Evolutionary conservation across 2,329 filamentous ascomycete genomes (phyloP), one percentile per base, ranked within the genome.

Genomic region (Botrytis galanthina): DNA sequence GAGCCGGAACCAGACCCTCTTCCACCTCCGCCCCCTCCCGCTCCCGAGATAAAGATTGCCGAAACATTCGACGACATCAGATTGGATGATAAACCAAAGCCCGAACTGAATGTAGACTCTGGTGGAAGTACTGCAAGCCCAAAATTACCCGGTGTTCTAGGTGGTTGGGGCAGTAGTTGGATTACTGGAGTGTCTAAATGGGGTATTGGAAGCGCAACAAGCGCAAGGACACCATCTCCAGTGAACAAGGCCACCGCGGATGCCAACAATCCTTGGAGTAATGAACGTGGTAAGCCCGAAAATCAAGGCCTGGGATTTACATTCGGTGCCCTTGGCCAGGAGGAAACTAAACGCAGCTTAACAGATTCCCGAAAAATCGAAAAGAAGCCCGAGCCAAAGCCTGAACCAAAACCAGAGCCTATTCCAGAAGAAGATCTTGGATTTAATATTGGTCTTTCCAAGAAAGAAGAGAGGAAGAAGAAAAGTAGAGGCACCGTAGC

Each of bases 51-150:
- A 29, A 85, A 85, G 66, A 82, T 86, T 10, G 60, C 39, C 61
- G 86, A 87, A 73, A 82, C 86, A n/a, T 93, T 93, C 77, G 86
- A 92, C 62, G 90, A 93, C 42, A 89, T 94, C 76, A 92, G 89
- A 78, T 82, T 93, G 39, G 87, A 90, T 76, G 89, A 91, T 73
- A 85, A 83, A n/a, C 87, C 89, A 1, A 87, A 88, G 72, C 79
- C 89, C 9, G 87, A 90, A 75, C 79, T 89, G 22, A 86, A 84
- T 74, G 86, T 90, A 77, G 86, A 86, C 68, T 80, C 83, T n/a
- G 82, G 80, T 37, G 82, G 82, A 48, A 83, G 84, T 54, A 73
- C 32, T 44, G 59, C 79, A 80, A 20, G 60, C 32, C 46, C 62
- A 54, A 87, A 87, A 76, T 79, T 81, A 57, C 76, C 80, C 78